A percentile compares a stretch with the other conserved stretches of the same genome.
Conservation (phyloP, 2,329 filamentous ascomycete genomes). For the Emericellopsis cladophorae region DNA sequence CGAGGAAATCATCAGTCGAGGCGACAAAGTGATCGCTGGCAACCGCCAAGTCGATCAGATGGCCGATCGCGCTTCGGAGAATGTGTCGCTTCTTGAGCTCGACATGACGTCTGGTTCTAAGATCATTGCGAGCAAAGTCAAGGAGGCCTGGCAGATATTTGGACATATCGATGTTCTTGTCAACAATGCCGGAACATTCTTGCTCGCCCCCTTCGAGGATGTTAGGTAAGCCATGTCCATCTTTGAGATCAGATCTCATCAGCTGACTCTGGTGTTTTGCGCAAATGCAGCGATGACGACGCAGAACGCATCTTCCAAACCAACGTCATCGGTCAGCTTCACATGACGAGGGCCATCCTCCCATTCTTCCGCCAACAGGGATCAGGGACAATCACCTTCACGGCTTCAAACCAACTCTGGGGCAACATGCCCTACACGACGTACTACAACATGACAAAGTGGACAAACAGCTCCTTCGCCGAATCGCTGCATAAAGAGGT, state of each 20-base stretch:
- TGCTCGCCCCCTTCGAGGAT: conserved; percentile 15
- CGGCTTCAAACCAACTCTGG: conserved; percentile 13
- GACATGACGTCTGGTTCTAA: conserved; percentile 12
- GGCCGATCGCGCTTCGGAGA: conserved; percentile 10
- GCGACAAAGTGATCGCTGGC: conserved; percentile 17
- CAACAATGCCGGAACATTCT: conserved; percentile 19
- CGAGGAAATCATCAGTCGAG: conserved; percentile 11
- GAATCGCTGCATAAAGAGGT: conserved; percentile 17
- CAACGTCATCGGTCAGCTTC: conserved; percentile 14
- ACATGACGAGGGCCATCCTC: conserved; percentile 13
- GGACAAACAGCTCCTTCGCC: conserved; percentile 12
- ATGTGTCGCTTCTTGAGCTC: conserved; percentile 14
- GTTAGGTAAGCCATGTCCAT: conserved; percentile 11
- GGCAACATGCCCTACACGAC: conserved; percentile 14
- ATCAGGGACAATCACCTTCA: conserved; percentile 14
- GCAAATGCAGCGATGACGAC: conserved; percentile 8
- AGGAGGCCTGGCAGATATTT: conserved; percentile 15
- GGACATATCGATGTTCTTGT: conserved; percentile 18
- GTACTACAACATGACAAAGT: conserved; percentile 16
- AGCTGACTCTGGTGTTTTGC: neutral
- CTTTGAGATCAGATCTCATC: neutral
- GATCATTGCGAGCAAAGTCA: conserved; percentile 8
- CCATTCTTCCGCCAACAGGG: conserved; percentile 13
- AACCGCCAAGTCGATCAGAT: conserved; percentile 13
- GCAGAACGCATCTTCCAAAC: conserved; percentile 12